Evolutionary conservation across 306 rosid genomes (phyloP).

Genomic region (Hippophae tibetana): DNA sequence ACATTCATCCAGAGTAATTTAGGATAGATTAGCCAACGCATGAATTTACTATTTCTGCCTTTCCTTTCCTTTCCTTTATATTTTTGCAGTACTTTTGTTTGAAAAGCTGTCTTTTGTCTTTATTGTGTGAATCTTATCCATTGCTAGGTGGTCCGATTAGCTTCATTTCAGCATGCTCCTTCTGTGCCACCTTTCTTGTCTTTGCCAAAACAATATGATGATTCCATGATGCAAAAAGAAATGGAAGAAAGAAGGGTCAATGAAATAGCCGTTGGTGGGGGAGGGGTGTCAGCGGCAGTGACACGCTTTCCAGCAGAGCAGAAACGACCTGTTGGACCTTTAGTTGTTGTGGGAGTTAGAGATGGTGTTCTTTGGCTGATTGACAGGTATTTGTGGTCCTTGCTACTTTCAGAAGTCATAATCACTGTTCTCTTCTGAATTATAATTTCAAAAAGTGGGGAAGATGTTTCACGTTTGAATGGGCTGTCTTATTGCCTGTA

Average conservation of each 20-base stretch:
- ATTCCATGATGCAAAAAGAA: conserved; percentile 40
- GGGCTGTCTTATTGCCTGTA: no score
- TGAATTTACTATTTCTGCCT: background rate
- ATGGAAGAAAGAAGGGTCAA: conserved; percentile 65
- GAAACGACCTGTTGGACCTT: conserved; percentile 94
- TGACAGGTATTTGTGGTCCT: conserved; percentile 57
- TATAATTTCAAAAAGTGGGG: background rate
- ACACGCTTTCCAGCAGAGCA: conserved; percentile 94
- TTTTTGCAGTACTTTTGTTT: background rate
- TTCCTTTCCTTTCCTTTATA: background rate
- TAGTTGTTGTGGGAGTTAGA: conserved; percentile 84
- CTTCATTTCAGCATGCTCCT: conserved; percentile 98
- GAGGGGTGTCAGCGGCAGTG: conserved; percentile 91
- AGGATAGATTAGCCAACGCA: no score
- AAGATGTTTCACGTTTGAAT: no score
- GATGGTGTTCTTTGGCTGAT: conserved; percentile 99
- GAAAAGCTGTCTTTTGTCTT: conserved; percentile 2
- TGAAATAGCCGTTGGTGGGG: conserved; percentile 99
- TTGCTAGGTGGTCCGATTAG: conserved; percentile 87
- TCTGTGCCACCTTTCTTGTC: conserved; percentile 88
- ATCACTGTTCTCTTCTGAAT: background rate
- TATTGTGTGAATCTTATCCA: conserved; percentile 6
- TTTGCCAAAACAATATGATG: conserved; percentile 72
- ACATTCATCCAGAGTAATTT: no score
- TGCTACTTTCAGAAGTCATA: background rate